These are phyloP conservation scores for Boletus patriciae DNA, from an alignment of 768 basidiomycete genomes.

Conservation along the genomic window DNA sequence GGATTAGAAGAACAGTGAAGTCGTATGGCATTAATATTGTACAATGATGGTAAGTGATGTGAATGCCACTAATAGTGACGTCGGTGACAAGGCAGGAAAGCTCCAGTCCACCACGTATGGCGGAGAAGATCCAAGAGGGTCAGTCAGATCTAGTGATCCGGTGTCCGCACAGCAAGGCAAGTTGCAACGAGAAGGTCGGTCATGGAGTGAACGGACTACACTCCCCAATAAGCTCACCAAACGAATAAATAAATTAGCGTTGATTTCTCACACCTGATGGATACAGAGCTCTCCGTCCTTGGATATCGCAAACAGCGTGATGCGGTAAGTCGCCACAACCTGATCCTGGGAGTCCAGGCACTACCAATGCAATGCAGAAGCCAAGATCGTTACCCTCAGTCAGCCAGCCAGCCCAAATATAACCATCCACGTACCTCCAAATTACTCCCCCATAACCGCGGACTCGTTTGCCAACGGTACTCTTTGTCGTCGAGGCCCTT, in stretches of 20 bases:
- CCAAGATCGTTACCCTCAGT: neutral
- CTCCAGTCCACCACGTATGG: neutral
- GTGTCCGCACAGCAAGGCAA: conserved; percentile 32
- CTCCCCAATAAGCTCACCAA: conserved; percentile 4
- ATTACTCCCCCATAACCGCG: conserved; percentile 10
- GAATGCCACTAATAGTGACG: neutral
- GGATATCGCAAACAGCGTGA: conserved; percentile 28
- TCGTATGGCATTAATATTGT: neutral
- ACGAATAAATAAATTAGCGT: neutral
- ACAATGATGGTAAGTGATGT: neutral
- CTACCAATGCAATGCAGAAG: conserved; percentile 7
- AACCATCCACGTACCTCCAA: conserved; percentile 24
- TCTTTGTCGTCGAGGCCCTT: conserved; percentile 21
- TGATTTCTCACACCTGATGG: conserved; percentile 25
- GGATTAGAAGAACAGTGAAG: neutral
- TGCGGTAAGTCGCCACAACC: conserved; percentile 34
- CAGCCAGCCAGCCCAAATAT: neutral
- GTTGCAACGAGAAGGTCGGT: conserved; percentile 33
- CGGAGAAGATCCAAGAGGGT: neutral
- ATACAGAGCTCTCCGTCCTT: conserved; percentile 35
- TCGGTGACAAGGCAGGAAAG: neutral
- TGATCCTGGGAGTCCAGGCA: conserved; percentile 23
- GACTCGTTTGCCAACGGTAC: conserved; percentile 28
- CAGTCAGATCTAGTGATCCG: conserved; percentile 22
- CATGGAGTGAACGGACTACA: conserved; percentile 26